A percentile compares a stretch with the other conserved stretches of the same genome.
Evolutionary conservation across 176 grass and related monocot genomes (phyloP).

Genomic region (Aegilops umbellulata): DNA sequence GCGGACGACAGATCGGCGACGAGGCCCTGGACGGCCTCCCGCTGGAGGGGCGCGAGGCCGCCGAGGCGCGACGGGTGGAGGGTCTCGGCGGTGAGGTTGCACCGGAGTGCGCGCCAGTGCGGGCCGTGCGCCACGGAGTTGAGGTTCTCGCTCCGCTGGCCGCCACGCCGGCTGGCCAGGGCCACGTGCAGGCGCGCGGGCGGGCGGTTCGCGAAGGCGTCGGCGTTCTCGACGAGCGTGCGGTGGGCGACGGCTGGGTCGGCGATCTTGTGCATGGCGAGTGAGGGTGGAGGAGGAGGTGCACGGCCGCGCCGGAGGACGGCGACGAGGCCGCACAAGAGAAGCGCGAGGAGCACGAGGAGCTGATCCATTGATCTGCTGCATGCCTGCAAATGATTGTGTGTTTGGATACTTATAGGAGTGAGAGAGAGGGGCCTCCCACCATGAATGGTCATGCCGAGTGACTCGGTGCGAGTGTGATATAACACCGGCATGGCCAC

Average conservation of each 20-base stretch:
- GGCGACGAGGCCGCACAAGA: background rate
- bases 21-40: background rate
- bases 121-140: background rate
- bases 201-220: background rate
- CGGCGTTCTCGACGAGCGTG: background rate
- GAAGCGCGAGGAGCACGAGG: background rate
- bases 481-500: too few relatives aligned
- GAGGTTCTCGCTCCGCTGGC: background rate
- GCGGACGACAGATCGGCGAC: background rate
- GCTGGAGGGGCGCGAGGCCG: background rate
- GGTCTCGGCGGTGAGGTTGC: background rate
- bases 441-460: too few relatives aligned
- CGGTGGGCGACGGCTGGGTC: background rate
- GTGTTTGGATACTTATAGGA: too few relatives aligned
- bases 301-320: background rate
- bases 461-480: too few relatives aligned
- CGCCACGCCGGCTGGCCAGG: background rate
- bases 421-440: too few relatives aligned
- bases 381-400: too few relatives aligned
- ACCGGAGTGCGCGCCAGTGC: background rate
- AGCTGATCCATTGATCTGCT: background rate
- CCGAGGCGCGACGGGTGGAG: background rate
- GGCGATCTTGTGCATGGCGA: background rate
- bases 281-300: background rate
- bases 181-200: background rate